Base-by-base conservation (phyloP, 78 protist genomes). In the Chrysochromulina tobinii region DNA sequence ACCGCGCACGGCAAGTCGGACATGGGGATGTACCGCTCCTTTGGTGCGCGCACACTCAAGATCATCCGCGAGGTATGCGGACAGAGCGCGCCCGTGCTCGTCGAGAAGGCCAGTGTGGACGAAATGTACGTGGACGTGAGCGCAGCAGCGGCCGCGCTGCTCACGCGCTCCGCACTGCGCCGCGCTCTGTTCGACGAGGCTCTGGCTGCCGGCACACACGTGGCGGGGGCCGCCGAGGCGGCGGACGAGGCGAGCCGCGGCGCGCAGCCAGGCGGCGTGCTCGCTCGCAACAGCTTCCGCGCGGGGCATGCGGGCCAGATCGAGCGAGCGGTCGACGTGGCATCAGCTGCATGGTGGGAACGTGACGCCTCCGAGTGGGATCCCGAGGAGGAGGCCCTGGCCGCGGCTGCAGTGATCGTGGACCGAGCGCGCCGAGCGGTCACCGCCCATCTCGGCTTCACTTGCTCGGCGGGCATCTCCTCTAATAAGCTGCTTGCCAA, bases 401-500 rank as follows among this genome's bases (percentile, higher is more conserved):
- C 87, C 7, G 59, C 61, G 14, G 79, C 50, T 75, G 75, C 79
- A 6, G 57, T 20, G 38, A 2, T 66, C 75, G 90, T 87, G 25
- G 54, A 54, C 0, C 83, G 64, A 7, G 83, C 83, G 51, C 81
- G 91, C 38, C 15, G 25, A n/a, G 83, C 55, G n/a, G 89, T 90
- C 61, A 1, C 27, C 21, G 17, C 25, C 53, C 66, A 81, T 53
- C 55, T 27, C 25, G 89, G 93, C 48, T 90, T 53, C 83, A 67
- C 93, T 2, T 84, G 90, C 83, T 57, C 81, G 0, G 93, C 90
- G 38, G 93, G 93, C 27, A 67, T 90, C 50, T 59, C 90, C 9
- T 27, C 27, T 58, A 53, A 57, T 53, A 81, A 77, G 93, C 18
- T 69, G 51, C 89, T 90, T 27, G 93, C 93, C 61, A 90, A 90